Percentiles rank a stretch among this genome's conserved stretches.
phyloP scores from a whole-genome alignment of 345 rosid genomes.

The Eutrema heterophyllum region DNA sequence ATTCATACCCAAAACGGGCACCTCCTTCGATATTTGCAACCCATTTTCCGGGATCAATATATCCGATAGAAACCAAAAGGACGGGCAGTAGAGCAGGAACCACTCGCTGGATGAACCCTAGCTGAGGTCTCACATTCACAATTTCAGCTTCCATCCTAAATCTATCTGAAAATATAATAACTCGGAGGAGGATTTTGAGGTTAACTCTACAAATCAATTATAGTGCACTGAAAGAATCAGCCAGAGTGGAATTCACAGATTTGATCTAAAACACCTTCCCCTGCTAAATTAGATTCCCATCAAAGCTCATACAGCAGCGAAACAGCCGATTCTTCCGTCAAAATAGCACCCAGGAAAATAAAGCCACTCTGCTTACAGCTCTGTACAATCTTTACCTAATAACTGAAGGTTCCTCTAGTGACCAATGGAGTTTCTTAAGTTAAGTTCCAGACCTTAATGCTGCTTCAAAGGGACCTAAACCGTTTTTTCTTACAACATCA shows the following conservation, averaged over 20 bases:
- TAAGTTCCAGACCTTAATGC: slow-evolving; percentile 2
- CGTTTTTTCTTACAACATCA: not conserved
- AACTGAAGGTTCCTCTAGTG: slow-evolving; percentile 10
- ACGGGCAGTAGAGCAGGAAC: slow-evolving; percentile 67
- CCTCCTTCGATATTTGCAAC: slow-evolving; percentile 87
- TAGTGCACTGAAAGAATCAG: slow-evolving; percentile 20
- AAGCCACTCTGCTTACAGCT: slow-evolving; percentile 16
- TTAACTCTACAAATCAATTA: slow-evolving; percentile 17
- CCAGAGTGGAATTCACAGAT: slow-evolving; percentile 31
- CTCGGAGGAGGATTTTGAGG: not conserved
- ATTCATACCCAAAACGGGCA: slow-evolving; percentile 78
- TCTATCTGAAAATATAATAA: slow-evolving; percentile 12
- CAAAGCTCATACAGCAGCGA: slow-evolving; percentile 8
- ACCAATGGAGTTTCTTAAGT: slow-evolving; percentile 7
- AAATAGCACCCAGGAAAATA: not conserved
- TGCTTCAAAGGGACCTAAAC: not conserved
- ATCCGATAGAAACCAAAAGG: slow-evolving; percentile 72
- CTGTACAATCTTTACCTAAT: slow-evolving; percentile 15
- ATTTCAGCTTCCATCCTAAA: slow-evolving; percentile 66
- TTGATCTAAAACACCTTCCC: slow-evolving; percentile 14
- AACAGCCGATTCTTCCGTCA: slow-evolving; percentile 8
- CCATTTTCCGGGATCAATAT: slow-evolving; percentile 98
- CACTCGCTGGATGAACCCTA: slow-evolving; percentile 42
- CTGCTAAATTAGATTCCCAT: slow-evolving; percentile 6
- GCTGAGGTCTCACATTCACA: slow-evolving; percentile 35